A percentile compares a stretch with the other conserved stretches of the same genome.
Conservation (phyloP, 140 eudicot genomes). For the Bidens hawaiensis region DNA sequence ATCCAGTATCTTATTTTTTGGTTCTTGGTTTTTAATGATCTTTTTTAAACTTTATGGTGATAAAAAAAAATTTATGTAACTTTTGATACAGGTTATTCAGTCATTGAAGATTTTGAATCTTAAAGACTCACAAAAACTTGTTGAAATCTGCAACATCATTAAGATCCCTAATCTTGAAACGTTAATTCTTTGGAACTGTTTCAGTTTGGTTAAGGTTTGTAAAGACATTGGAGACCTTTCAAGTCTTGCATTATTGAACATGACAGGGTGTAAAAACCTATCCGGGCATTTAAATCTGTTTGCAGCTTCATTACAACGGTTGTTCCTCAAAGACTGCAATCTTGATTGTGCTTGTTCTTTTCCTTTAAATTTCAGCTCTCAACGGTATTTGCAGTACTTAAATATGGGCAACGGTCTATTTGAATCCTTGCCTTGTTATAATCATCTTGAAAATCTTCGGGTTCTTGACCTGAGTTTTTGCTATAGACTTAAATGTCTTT, state of each 20-base stretch:
- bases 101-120: constrained; percentile 18
- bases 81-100: constrained; percentile 10
- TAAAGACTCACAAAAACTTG: constrained; percentile 18
- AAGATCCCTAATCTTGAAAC: constrained; percentile 27
- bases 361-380: neutral
- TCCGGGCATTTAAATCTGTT: too few species aligned
- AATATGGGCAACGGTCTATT: too few species aligned
- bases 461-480: too few species aligned
- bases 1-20: neutral
- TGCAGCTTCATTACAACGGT: too few species aligned
- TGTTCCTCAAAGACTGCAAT: too few species aligned
- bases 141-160: neutral
- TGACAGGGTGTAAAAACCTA: too few species aligned
- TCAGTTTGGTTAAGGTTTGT: constrained; percentile 11
- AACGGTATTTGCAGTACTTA: constrained; percentile 1
- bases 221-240: constrained; percentile 10
- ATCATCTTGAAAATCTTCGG: too few species aligned
- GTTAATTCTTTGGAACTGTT: constrained; percentile 31
- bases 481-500: neutral
- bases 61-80: too few species aligned
- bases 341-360: neutral
- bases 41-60: neutral
- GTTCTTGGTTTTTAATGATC: neutral
- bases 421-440: too few species aligned
- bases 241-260: too few species aligned